These are phyloP conservation scores for Fulvia fulva DNA, from an alignment of 2,329 filamentous ascomycete genomes.

Conservation along the genomic window DNA sequence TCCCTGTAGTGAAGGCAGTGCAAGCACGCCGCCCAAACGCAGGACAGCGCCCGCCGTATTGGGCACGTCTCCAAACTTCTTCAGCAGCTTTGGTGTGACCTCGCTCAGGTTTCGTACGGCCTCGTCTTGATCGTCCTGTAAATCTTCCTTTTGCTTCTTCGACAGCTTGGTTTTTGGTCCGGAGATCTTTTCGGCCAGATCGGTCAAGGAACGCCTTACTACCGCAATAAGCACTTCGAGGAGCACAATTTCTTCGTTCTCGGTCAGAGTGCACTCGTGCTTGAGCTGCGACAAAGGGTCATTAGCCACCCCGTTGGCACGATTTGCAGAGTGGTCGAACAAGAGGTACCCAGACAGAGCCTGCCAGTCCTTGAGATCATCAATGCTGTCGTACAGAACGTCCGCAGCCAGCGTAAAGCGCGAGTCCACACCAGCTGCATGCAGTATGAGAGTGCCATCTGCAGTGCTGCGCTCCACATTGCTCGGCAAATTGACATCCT, in stretches of 20 bases:
- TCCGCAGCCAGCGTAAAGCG: constrained; percentile 83
- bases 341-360: constrained; percentile 83
- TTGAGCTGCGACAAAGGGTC: constrained; percentile 64
- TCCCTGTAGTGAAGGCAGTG: constrained; percentile 83
- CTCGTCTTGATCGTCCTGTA: constrained; percentile 68
- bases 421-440: constrained; percentile 67
- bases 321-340: constrained; percentile 71
- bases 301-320: constrained; percentile 53
- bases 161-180: constrained; percentile 55
- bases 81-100: constrained; percentile 79
- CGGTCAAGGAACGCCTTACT: constrained; percentile 69
- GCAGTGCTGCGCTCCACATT: constrained; percentile 42
- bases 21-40: constrained; percentile 78
- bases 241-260: constrained; percentile 76
- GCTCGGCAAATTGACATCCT: constrained; percentile 45
- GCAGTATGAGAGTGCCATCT: constrained; percentile 47
- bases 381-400: constrained; percentile 75
- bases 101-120: constrained; percentile 72
- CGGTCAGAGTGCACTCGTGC: constrained; percentile 66
- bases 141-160: constrained; percentile 58
- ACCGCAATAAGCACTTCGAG: constrained; percentile 82
- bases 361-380: constrained; percentile 82
- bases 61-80: constrained; percentile 88
- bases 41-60: constrained; percentile 82
- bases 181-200: constrained; percentile 58